Base-by-base conservation (phyloP, 2,329 filamentous ascomycete species). In the Fusarium compactum region DNA sequence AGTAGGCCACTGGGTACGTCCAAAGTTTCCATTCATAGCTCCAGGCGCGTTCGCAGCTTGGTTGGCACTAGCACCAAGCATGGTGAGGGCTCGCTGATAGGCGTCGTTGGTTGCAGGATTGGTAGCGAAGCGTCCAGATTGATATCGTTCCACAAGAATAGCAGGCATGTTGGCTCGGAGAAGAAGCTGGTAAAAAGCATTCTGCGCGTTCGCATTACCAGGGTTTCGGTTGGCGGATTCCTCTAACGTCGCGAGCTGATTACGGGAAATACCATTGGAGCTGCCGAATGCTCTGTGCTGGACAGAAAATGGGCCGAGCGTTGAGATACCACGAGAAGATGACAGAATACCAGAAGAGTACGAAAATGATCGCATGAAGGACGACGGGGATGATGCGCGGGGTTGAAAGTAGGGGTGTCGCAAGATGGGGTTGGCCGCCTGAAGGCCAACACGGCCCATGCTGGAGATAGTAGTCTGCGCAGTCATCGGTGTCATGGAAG, bases 171-270 rank as follows among this genome's bases (percentile, higher is more conserved):
- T 96, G 54, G 95, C 94, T 78, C 92, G 92, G 58, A 98, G 86
- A 16, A 99, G 88, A 47, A 95, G 91, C 78, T 95, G 92, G 79
- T 99, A 99, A 80, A 99, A 98, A 18, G 93, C 91, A 79, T 95
- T 96, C 80, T 99, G 96, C 22, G 94, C 91, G 45, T 92, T 92
- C 29, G 94, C 91, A 80, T 94, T 98, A 64, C 85, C 88, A 3
- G 96, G 94, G 76, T 97, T 97, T 80, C 94, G 92, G 82, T 98
- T 99, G 40, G 96, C 97, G 25, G 92, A 92, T 79, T 95, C 92
- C 82, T 99, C 96, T 73, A 95, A 87, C 72, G 93, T 92, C 34
- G 94, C 94, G 34, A 99, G 88, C 60, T 95, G 84, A 69, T 86
- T 89, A 65, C 87, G 85, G 47, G 89, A 86, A 58, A 89, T 82